Evolutionary conservation across 352 stramenopile species (phyloP), one percentile per base, ranked within the genome.

Genomic region (Aphanomyces stellatus): DNA sequence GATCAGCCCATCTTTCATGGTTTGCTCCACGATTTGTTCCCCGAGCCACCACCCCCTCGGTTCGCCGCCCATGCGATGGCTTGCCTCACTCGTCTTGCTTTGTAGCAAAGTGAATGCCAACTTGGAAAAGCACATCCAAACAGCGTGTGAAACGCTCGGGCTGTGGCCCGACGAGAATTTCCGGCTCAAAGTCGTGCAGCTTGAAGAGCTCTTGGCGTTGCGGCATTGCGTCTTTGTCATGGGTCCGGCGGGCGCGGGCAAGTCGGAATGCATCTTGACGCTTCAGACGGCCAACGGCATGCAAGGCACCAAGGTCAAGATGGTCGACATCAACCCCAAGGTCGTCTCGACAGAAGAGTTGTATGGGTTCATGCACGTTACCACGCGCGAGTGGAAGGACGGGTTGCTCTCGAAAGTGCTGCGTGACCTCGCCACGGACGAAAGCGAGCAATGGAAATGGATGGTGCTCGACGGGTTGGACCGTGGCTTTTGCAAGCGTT

Each of bases 171-270:
- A 98, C 59, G 90, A 97, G 28, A 74, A 83, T 7, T 98, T 99
- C 59, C 79, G 88, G 2, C 78, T 98, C 17, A 98, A 98, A 72
- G 82, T 97, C 30, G 86, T 98, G n/a, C 91, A 98, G 53, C 79
- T 98, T 0, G 88, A 98, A 51, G 95, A 98, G 60, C 69, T 98
- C 19, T 71, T 98, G 13, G 88, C 76, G 10, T 95, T 98, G 48
- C 87, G 95, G 8, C 95, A 98, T 71, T 98, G 90, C 64, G 93
- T 98, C 0, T 98, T 98, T 65, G 65, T 98, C 37, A 98, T 98
- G 88, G 95, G 95, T 0, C 87, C 92, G 0, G 78, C 93, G 0
- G 95, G 88, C 1, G 90, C 88, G 42, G 95, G 94, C 22, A 99
- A 99, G 69, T 95, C 91, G 3, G 88, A 98, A 69, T 97, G 84